Evolutionary conservation across 2,329 filamentous ascomycete genomes (phyloP).

Genomic region (Fusarium sp.): DNA sequence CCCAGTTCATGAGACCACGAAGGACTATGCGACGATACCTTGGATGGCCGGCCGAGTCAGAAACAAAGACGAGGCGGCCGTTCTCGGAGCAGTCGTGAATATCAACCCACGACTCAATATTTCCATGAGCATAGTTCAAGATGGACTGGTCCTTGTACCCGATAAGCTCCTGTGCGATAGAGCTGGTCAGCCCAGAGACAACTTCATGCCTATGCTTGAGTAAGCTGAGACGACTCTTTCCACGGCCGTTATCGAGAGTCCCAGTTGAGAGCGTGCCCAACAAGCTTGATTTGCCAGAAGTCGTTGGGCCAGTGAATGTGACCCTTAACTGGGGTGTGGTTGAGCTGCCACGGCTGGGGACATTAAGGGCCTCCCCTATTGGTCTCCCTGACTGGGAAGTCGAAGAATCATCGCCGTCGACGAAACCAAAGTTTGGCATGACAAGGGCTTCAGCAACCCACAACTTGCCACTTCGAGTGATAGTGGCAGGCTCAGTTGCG

Average conservation of each 20-base stretch:
- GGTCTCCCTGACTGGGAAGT: constrained; percentile 2
- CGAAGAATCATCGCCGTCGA: constrained; percentile 13
- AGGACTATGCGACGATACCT: constrained; percentile 89
- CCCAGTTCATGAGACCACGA: constrained; percentile 91
- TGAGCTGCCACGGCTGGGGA: constrained; percentile 57
- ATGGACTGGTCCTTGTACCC: constrained; percentile 73
- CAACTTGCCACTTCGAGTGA: constrained; percentile 61
- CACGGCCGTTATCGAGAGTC: constrained; percentile 87
- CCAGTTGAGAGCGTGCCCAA: constrained; percentile 88
- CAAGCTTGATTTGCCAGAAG: constrained; percentile 90
- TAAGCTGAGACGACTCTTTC: constrained; percentile 85
- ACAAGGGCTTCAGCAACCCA: constrained; percentile 92
- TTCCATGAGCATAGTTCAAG: constrained; percentile 84
- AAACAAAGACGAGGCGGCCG: constrained; percentile 83
- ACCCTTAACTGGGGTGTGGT: constrained; percentile 79
- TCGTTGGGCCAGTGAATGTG: constrained; percentile 87
- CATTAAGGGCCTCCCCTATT: constrained; percentile 22
- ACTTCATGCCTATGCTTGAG: constrained; percentile 95
- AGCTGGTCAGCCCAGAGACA: constrained; percentile 89
- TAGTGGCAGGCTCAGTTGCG: constrained; percentile 33
- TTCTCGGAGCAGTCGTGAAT: constrained; percentile 80
- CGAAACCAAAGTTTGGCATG: constrained; percentile 69
- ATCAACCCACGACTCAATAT: constrained; percentile 92
- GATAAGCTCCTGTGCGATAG: constrained; percentile 90
- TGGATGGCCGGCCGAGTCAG: constrained; percentile 90